Base-by-base conservation (phyloP, 176 grass and related monocot species). In the Avena insularis region DNA sequence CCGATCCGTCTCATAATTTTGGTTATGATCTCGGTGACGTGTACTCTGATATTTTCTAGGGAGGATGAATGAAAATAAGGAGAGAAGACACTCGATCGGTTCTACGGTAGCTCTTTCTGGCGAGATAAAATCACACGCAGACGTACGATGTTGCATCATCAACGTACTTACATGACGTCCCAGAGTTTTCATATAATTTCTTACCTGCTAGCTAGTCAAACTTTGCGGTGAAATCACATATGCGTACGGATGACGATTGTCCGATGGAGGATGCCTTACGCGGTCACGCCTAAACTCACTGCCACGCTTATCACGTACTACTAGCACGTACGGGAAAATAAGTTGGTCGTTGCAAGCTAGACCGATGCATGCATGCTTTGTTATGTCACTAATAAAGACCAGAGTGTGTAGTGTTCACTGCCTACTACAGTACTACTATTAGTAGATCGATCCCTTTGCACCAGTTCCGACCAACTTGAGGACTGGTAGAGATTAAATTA, bases 401-500 rank as follows among this genome's bases (percentile, higher is more conserved):
- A 57, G 55, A 20, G 55, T 19, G 16, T 43, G 40, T 43, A 43
- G 40, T 43, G 40, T 43, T 43, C 40, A 43, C 40, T 43, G 40
- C 40, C 40, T 40, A 40, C 38, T 40, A 40, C 5, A 57, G 5
- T 8, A 8, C 48, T 29, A 33, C 23, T 31, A 77, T 3, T 12
- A 2, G 17, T 71, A 46, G 35, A 9, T 75, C 49, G 14, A 35
- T 20, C 73, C 3, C 48, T 70, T 56, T 40, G 81, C 54, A 43
- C 68, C 21, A 2, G 67, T 36, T 62, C 82, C 60, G 56, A 84
- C 11, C 71, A 76, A 63, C 55, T n/a, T 84, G 40, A 43, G 40
- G 40, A 11, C 21, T 38, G 12, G 27, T 81, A 43, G 68, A 86
- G 77, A 90, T 90, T 77, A 86, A 86, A 86, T 69, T 13, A 23